Evolutionary conservation across 108 stramenopile species (phyloP), one percentile per base, ranked within the genome.

Genomic region (Asterionellopsis glacialis): DNA sequence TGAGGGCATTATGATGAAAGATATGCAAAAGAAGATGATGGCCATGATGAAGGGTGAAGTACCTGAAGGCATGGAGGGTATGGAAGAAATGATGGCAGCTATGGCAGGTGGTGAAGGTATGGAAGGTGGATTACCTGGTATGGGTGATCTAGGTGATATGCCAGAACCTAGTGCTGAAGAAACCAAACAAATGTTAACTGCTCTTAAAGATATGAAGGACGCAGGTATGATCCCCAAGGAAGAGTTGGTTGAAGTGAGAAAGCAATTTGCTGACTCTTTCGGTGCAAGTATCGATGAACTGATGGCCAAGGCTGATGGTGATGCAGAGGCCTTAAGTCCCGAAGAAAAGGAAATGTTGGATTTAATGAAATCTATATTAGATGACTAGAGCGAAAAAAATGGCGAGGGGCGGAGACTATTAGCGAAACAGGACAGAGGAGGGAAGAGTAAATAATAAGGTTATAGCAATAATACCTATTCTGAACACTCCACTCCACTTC

Each of bases 21-120:
- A 80, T 25, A 75, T 89, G 73, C 90, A 90, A 77, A 86, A 90
- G 51, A 83, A 81, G 65, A 76, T 91, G 84, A 87, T 88, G 89
- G 76, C 90, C 23, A 68, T 83, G 68, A 81, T 92, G 82, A 93
- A 93, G 63, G 67, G 74, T 50, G n/a, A n/a, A n/a, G n/a, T n/a
- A n/a, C 82, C 78, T 11, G 58, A 72, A n/a, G 81, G 80, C 23
- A 75, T 81, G 76, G 87, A 87, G 65, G 84, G 71, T 9, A 86
- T 93, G 84, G 81, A 86, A 49, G 83, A 90, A 23, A 86, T 88
- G 87, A 84, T 93, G 87, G 69, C 70, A 53, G 76, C 73, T 15
- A 72, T 87, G 76, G 83, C 69, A 27, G 80, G 81, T 10, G 55
- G 63, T 63, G 77, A 63, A 45, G 85, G 80, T 11, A 71, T 81